Conservation (phyloP, 2,329 filamentous ascomycete species). For the Emergomyces orientalis region DNA sequence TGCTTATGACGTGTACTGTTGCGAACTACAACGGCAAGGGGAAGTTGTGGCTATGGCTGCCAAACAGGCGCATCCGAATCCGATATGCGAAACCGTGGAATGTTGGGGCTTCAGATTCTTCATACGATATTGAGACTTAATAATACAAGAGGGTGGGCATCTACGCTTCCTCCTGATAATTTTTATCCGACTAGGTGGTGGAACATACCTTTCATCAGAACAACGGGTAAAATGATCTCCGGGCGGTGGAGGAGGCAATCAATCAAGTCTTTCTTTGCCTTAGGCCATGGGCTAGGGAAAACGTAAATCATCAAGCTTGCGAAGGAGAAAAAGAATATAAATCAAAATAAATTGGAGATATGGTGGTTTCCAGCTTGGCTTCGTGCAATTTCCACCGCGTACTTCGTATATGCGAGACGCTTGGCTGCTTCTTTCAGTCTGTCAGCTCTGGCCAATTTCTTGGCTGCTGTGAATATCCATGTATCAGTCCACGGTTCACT, state of each 20-base stretch:
- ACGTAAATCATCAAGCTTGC: background rate
- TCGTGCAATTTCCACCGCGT: background rate
- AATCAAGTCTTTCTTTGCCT: background rate
- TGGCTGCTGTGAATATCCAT: background rate
- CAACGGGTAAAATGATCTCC: background rate
- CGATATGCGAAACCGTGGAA: background rate
- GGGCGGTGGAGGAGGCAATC: background rate
- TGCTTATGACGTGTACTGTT: no score
- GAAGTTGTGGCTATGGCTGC: background rate
- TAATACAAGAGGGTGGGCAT: background rate
- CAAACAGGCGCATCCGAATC: background rate
- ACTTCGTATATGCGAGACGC: background rate
- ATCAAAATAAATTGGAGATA: background rate
- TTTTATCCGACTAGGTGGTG: background rate
- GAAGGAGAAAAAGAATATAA: background rate
- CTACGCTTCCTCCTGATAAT: background rate
- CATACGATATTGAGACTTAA: background rate
- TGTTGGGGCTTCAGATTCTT: background rate
- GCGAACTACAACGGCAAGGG: background rate
- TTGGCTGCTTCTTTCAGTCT: background rate
- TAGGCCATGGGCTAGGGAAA: background rate
- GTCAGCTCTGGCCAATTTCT: background rate
- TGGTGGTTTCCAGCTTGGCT: background rate
- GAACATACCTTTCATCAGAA: background rate
- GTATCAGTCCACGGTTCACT: background rate